Conservation (phyloP, 129 eudicot species). For the Deinandra increscens region DNA sequence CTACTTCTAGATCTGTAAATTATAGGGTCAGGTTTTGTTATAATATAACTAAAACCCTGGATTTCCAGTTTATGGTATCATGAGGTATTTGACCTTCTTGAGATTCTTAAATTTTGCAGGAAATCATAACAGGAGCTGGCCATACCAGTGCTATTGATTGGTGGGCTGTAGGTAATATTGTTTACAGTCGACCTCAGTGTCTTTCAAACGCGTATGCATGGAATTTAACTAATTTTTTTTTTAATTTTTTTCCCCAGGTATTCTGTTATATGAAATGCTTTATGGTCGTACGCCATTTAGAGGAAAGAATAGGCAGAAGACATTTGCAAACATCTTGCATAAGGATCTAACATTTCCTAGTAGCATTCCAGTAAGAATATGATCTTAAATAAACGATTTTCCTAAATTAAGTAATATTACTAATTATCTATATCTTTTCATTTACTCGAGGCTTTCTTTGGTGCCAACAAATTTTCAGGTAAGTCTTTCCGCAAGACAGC, state of each 20-base stretch:
- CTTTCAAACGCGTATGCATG: not conserved
- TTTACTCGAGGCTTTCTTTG: not conserved
- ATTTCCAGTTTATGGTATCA: not conserved
- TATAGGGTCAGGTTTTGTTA: not conserved
- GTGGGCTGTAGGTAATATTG: slow-evolving; percentile 96
- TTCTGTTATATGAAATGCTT: slow-evolving; percentile 85
- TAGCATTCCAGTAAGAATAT: slow-evolving; percentile 76
- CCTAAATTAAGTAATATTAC: too few species aligned
- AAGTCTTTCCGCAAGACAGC: slow-evolving; percentile 87
- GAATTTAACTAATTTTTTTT: slow-evolving; percentile 12
- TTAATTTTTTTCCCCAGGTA: slow-evolving; percentile 41
- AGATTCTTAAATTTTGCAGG: slow-evolving; percentile 51
- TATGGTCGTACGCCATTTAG: slow-evolving; percentile 97
- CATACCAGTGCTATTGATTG: slow-evolving; percentile 98
- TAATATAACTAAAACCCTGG: not conserved
- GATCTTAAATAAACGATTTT: not conserved
- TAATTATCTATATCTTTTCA: too few species aligned
- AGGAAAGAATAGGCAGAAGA: slow-evolving; percentile 95
- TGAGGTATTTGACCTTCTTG: slow-evolving; percentile 3
- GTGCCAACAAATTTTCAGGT: slow-evolving; percentile 45
- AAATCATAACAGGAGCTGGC: slow-evolving; percentile 91
- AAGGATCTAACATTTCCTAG: slow-evolving; percentile 97
- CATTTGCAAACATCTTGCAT: slow-evolving; percentile 90
- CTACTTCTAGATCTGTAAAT: not conserved
- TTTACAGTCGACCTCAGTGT: not conserved